Evolutionary conservation across 176 grass and related monocot species (phyloP), one percentile per base, ranked within the genome.

Genomic region (Rhipidocladum racemiflorum): DNA sequence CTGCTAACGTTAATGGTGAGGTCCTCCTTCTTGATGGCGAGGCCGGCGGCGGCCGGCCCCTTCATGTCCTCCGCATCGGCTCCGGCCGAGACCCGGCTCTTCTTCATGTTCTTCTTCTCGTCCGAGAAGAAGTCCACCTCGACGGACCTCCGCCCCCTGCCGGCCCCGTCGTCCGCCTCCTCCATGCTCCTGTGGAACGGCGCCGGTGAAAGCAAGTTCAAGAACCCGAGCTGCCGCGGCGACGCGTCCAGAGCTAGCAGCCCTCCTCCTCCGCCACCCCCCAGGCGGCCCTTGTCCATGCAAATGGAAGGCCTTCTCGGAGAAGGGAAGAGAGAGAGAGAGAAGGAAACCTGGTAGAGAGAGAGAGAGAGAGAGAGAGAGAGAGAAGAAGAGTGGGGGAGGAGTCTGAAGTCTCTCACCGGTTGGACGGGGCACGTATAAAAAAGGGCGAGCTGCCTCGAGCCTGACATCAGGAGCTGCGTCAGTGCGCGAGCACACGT

Each of bases 121-220:
- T 88, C 90, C 29, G 88, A 93, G 85, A 98, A 98, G 67, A 98
- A 98, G 81, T 98, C 95, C 6, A 98, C 86, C 88, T 93, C 95
- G 2, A 95, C 32, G 34, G 93, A 95, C 40, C 83, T 84, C 4
- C 76, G 51, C 4, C 75, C 35, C 76, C 72, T 38, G 1, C 55
- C 65, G 12, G 46, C 27, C 27, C 23, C n/a, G 35, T 40, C 46
- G 27, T 79, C 78, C 18, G 75, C 86, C 17, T 83, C 83, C 85
- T 83, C 83, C 85, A 78, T 88, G 46, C 2, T 61, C 54, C 34
- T 24, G 61, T 12, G 64, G 36, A 73, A 70, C 64, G 69, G 44
- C 65, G 57, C 13, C 44, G 63, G 61, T 3, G 68, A 11, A 0
- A 88, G 67, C 27, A 74, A 36, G 43, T 61, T 84, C 45, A 83